A percentile compares a stretch with the other conserved stretches of the same genome.
Evolutionary conservation across 192 early-diverging fungal genomes (phyloP).

Genomic region (Mortierella hygrophila): DNA sequence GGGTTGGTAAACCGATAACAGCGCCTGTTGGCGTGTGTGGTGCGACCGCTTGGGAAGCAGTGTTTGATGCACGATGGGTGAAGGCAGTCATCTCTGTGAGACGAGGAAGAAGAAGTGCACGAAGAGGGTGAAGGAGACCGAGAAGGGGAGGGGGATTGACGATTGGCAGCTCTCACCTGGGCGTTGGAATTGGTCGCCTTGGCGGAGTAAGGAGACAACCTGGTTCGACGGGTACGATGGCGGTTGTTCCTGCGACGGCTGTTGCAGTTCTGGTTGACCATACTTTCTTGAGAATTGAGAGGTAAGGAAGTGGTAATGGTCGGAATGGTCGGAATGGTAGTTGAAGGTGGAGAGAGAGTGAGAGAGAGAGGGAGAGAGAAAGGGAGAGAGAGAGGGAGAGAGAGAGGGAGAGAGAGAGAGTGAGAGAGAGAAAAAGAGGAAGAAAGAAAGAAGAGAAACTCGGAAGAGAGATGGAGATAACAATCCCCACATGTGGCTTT

Average conservation of each 20-base stretch:
- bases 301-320: not conserved
- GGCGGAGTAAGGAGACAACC: not conserved
- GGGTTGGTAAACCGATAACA: not conserved
- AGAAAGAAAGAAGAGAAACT: not conserved
- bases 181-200: not conserved
- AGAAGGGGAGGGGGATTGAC: not conserved
- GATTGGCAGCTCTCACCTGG: not conserved
- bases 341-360: not conserved
- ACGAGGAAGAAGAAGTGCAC: not conserved
- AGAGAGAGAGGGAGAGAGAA: not conserved
- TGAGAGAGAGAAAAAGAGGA: not conserved
- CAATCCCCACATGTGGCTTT: not conserved
- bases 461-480: not conserved
- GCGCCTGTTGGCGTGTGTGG: not conserved
- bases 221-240: not conserved
- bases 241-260: not conserved
- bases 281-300: not conserved
- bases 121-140: not conserved
- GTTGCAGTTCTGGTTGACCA: not conserved
- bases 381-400: no score
- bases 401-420: not conserved
- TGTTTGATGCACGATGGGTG: not conserved
- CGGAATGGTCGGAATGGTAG: no score
- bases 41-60: not conserved
- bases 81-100: not conserved